Conservation (phyloP, 2,329 filamentous ascomycete genomes). For the Sporothrix sp. region DNA sequence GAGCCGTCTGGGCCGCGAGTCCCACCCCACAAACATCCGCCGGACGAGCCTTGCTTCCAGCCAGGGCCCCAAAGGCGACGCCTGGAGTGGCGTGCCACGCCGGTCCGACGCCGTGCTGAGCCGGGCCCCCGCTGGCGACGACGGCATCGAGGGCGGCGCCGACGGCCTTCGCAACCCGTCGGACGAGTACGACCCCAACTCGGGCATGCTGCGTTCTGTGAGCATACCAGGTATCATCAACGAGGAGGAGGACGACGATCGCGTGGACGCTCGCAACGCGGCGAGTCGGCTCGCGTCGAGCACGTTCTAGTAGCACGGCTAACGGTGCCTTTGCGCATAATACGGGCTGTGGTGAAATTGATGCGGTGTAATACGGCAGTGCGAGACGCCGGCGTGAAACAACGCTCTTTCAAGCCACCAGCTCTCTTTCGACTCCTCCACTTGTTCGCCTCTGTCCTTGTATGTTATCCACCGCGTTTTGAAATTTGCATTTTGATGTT, state of each 20-base stretch:
- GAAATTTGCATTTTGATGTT: too few relatives aligned
- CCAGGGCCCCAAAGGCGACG: slow-evolving; percentile 94
- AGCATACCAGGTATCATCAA: slow-evolving; percentile 47
- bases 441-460: too few relatives aligned
- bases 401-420: too few relatives aligned
- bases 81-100: slow-evolving; percentile 90
- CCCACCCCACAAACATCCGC: slow-evolving; percentile 60
- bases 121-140: slow-evolving; percentile 34
- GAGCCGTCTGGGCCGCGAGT: slow-evolving; percentile 78
- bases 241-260: slow-evolving; percentile 85
- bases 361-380: too few relatives aligned
- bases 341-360: too few relatives aligned
- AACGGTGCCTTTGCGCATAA: too few relatives aligned
- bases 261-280: slow-evolving; percentile 90
- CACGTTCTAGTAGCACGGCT: slow-evolving; percentile 58
- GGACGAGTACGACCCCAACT: slow-evolving; percentile 31
- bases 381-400: too few relatives aligned
- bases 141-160: slow-evolving; percentile 21
- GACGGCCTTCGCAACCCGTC: slow-evolving; percentile 24
- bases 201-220: slow-evolving; percentile 18
- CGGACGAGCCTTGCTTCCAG: slow-evolving; percentile 72
- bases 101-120: slow-evolving; percentile 60
- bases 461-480: too few relatives aligned
- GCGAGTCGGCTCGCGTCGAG: slow-evolving; percentile 88
- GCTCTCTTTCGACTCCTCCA: too few relatives aligned